Conservation (phyloP, 345 rosid species). For the Camelina sativa region DNA sequence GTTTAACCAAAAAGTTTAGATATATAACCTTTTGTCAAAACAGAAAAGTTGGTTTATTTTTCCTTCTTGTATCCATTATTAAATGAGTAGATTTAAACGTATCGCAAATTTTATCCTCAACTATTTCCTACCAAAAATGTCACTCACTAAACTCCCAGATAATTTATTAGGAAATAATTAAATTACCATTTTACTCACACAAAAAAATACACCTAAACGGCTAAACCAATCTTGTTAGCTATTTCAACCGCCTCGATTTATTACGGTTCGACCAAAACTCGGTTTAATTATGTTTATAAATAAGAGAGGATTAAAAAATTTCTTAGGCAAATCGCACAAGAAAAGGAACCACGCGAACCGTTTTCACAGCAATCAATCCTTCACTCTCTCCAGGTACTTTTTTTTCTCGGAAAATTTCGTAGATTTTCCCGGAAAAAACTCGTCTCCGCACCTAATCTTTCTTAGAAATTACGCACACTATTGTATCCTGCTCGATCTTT, state of each 20-base stretch:
- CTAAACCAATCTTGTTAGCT: not conserved
- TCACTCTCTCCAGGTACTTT: not conserved
- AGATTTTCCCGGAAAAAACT: not conserved
- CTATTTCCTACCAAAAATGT: not conserved
- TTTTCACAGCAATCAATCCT: not conserved
- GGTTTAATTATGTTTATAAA: not conserved
- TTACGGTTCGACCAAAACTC: not conserved
- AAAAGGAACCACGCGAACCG: not conserved
- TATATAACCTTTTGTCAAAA: not conserved
- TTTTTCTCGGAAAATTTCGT: slow-evolving; percentile 3
- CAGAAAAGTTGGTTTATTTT: not conserved
- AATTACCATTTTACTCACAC: too few species aligned
- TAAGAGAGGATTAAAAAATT: not conserved
- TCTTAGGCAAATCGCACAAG: not conserved
- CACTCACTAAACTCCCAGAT: not conserved
- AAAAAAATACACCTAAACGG: not conserved
- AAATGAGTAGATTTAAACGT: not conserved
- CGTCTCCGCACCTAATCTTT: not conserved
- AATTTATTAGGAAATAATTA: too few species aligned
- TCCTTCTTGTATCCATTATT: not conserved
- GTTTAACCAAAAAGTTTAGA: not conserved
- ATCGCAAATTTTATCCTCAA: not conserved
- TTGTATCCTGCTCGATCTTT: not conserved
- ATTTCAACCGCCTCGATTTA: not conserved
- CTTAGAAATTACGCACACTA: not conserved